A percentile compares a stretch with the other conserved stretches of the same genome.
Conservation (phyloP, 768 basidiomycete species). For the Mycena filopes region DNA sequence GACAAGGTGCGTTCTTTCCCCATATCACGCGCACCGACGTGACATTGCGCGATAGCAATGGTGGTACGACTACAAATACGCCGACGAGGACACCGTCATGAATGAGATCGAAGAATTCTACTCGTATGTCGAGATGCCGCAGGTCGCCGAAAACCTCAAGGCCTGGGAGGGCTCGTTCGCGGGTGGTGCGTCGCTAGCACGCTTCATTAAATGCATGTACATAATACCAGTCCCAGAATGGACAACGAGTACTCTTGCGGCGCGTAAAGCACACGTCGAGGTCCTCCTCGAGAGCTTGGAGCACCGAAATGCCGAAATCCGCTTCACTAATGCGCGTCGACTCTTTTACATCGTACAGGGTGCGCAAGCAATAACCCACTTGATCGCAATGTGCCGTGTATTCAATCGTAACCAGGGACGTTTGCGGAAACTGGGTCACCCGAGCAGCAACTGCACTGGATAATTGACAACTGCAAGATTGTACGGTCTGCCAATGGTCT, state of each 20-base stretch:
- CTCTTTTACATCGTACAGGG: conserved; percentile 95
- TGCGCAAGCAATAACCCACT: conserved; percentile 42
- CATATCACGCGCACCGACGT: conserved; percentile 34
- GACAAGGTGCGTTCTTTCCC: conserved; percentile 22
- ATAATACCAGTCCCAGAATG: conserved; percentile 63
- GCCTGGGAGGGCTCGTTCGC: conserved; percentile 89
- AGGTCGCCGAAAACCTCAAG: conserved; percentile 86
- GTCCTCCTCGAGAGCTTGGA: conserved; percentile 88
- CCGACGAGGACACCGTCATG: conserved; percentile 96
- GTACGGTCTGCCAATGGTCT: conserved; percentile 88
- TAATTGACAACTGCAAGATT: conserved; percentile 92
- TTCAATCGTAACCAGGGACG: conserved; percentile 63
- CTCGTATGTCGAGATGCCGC: conserved; percentile 94
- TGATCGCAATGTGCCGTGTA: conserved; percentile 11
- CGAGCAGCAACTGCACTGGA: conserved; percentile 95
- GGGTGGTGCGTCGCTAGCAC: conserved; percentile 63
- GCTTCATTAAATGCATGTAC: conserved; percentile 10
- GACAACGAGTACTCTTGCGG: conserved; percentile 71
- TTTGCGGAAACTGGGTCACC: conserved; percentile 92
- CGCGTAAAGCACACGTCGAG: conserved; percentile 80
- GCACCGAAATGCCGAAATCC: conserved; percentile 83
- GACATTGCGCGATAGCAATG: conserved; percentile 68
- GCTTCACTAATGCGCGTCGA: conserved; percentile 87
- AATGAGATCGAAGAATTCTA: conserved; percentile 99
- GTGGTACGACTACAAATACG: conserved; percentile 92